These are phyloP conservation scores for Rutidosis leptorrhynchoides DNA, from an alignment of 129 eudicot genomes.

Conservation along the genomic window DNA sequence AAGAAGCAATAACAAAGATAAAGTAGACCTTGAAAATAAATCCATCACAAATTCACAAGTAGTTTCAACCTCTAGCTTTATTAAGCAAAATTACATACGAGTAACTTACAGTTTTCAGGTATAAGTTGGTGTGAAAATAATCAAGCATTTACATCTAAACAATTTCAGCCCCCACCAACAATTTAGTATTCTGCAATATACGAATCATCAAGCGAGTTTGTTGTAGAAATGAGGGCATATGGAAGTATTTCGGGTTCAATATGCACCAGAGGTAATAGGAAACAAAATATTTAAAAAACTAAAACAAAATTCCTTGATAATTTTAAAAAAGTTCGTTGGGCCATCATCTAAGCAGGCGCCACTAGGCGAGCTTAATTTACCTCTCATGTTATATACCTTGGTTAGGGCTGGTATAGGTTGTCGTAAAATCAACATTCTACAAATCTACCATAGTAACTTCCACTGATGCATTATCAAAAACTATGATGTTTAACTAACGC, in stretches of 20 bases:
- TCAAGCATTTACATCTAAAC: background rate
- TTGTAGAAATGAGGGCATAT: background rate
- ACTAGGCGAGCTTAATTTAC: background rate
- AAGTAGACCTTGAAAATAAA: background rate
- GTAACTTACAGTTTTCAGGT: background rate
- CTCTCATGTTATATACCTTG: background rate
- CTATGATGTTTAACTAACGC: background rate
- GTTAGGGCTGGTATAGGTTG: background rate
- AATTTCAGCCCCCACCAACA: background rate
- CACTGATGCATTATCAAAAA: background rate
- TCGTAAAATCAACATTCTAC: background rate
- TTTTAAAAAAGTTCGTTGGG: background rate
- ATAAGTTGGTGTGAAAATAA: background rate
- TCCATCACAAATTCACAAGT: background rate
- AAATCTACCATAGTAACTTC: background rate
- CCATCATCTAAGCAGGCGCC: background rate
- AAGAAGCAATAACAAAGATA: background rate
- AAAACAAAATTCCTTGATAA: too few species aligned
- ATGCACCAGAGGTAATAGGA: background rate
- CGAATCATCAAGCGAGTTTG: background rate
- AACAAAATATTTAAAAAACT: background rate
- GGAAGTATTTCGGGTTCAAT: background rate
- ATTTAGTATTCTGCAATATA: conserved; percentile 8
- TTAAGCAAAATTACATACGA: background rate
- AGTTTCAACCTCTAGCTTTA: background rate